Base-by-base conservation (phyloP, 2,329 filamentous ascomycete genomes). In the Aspergillus piperis region DNA sequence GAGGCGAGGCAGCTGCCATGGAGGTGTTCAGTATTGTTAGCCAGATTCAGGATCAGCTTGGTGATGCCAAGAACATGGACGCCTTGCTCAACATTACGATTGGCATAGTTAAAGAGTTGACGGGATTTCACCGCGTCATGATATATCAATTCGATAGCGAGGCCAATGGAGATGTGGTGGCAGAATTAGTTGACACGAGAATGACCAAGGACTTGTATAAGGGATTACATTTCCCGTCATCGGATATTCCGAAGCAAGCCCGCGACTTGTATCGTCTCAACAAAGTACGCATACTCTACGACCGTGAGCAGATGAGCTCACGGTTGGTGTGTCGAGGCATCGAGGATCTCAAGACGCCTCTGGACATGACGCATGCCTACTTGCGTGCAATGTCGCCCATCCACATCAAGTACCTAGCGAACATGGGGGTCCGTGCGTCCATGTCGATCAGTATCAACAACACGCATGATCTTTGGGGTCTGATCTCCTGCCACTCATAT, bases 401-500 rank as follows among this genome's bases (percentile, higher is more conserved):
- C 0, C 93, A 96, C 44, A 75, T 96, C 57, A 96, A 96, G 70
- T 96, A 96, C 68, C 81, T 96, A 3, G 84, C 80, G 5, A 92
- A 96, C 71, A 96, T 96, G 92, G 89, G 88, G 7, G 92, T 96
- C 0, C 87, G 92, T n/a, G 91, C 91, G 0, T 96, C 91, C 64
- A 96, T 96, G 92, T 96, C 92, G 0, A 92, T 96, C 62, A 96
- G 92, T 1, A 90, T 96, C 70, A 95, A 92, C 64, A 90, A 90
- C 0, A 95, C 96, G 68, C 83, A 85, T 66, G 90, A 96, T 67
- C 78, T 96, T 0, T 96, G 92, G 93, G 93, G 92, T 0, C 78
- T 96, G 27, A 92, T 96, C 42, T 88, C 91, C 1, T 96, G 92
- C 62, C 92, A 96, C 71, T 86, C 89, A 0, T 96, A 96, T 68